phyloP scores from a whole-genome alignment of 176 grass and related monocot genomes.

The Cocos nucifera region DNA sequence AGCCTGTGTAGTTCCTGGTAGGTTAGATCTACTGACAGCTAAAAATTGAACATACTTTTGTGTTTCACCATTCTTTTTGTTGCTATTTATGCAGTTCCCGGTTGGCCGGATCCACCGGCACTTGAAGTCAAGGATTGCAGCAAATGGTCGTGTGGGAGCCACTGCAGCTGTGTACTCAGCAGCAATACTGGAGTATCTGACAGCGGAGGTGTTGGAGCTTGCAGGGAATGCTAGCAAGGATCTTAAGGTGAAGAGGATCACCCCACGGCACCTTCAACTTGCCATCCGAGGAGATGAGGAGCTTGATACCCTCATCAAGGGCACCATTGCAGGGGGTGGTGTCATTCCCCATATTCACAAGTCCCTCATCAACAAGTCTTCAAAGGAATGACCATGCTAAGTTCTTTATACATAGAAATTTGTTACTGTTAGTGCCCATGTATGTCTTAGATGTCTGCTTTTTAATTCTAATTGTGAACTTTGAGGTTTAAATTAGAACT shows the following conservation, averaged over 20 bases:
- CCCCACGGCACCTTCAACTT: constrained; percentile 58
- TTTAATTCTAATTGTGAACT: too few species aligned
- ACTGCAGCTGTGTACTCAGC: constrained; percentile 59
- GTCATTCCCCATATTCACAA: constrained; percentile 74
- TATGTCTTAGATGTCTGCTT: too few species aligned
- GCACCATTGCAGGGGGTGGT: constrained; percentile 59
- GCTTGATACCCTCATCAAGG: constrained; percentile 67
- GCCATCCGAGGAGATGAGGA: constrained; percentile 68
- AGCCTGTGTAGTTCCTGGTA: too few species aligned
- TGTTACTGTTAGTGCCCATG: too few species aligned
- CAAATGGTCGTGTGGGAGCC: constrained; percentile 60
- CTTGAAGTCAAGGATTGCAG: constrained; percentile 49
- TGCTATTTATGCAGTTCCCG: constrained; percentile 40
- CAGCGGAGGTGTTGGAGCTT: constrained; percentile 46
- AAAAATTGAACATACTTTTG: too few species aligned
- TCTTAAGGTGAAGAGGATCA: constrained; percentile 69
- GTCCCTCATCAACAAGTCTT: constrained; percentile 69
- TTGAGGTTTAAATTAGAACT: too few species aligned
- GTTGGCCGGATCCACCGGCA: constrained; percentile 64
- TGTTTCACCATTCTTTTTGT: too few species aligned
- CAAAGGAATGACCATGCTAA: constrained; percentile 46
- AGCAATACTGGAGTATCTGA: constrained; percentile 60
- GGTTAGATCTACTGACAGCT: too few species aligned
- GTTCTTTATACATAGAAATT: too few species aligned
- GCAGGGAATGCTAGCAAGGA: constrained; percentile 69